These are phyloP conservation scores for Trichoderma asperelloides DNA, from an alignment of 495 filamentous ascomycete genomes.

Conservation along the genomic window DNA sequence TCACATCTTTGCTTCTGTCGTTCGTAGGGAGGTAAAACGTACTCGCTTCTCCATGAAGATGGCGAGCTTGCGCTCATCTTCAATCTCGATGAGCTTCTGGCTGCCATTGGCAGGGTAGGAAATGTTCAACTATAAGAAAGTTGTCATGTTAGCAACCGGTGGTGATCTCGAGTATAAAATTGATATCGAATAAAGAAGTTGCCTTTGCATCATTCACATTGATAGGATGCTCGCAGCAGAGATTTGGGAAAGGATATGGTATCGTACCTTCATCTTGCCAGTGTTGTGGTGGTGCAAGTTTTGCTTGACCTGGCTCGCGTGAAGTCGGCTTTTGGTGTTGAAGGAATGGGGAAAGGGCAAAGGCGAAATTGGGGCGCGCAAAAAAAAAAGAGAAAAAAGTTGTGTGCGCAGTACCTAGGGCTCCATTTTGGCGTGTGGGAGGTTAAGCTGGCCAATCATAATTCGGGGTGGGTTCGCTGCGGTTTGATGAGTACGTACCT, in stretches of 20 bases:
- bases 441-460: not conserved
- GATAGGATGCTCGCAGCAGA: not conserved
- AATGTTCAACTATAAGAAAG: constrained; percentile 80
- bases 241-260: not conserved
- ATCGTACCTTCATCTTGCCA: constrained; percentile 15
- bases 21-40: constrained; percentile 5
- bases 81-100: constrained; percentile 96
- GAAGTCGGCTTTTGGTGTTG: constrained; percentile 10
- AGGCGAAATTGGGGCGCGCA: not conserved
- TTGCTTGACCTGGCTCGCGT: constrained; percentile 8
- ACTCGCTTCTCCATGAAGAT: constrained; percentile 48
- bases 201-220: not conserved
- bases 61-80: constrained; percentile 81
- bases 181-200: not conserved
- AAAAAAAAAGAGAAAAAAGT: constrained; percentile 6
- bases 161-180: not conserved
- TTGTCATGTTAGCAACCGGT: constrained; percentile 1
- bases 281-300: constrained; percentile 11
- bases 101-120: constrained; percentile 97
- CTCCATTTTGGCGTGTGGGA: constrained; percentile 1
- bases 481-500: not conserved
- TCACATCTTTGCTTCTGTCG: not conserved
- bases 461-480: not conserved
- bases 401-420: not conserved
- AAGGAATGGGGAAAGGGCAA: not conserved